Base-by-base conservation (phyloP, 2,329 filamentous ascomycete genomes). In the Pseudodiploospora longispora region DNA sequence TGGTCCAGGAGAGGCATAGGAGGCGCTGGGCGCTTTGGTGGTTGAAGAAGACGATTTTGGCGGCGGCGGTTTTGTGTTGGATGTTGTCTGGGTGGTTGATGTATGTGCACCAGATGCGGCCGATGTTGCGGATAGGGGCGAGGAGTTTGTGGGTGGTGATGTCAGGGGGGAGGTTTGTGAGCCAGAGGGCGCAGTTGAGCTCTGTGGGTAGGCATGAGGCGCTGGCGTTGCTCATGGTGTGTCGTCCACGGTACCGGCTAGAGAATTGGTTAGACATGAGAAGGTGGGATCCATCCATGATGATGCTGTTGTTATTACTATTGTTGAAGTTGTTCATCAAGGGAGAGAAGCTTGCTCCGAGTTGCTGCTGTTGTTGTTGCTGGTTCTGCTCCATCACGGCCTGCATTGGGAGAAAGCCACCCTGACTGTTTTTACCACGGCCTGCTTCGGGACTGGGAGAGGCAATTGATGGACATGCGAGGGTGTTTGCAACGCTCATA, bases 131-230 rank as follows among this genome's bases (percentile, higher is more conserved):
- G 36, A 79, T 67, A 3, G 60, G 49, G 1, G 52, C 46, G 2
- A 79, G 66, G 1, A 79, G 69, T 50, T 69, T 61, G 28, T 56
- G 50, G 35, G 69, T 63, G 2, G 61, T 67, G 36, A 72, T 56
- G 42, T 63, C 49, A 0, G 68, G 61, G 0, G 75, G 71, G 0
- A 80, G 64, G 40, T 74, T 71, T 2, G 69, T 73, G 28, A 80
- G 50, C 68, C 74, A 79, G 1, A 79, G 59, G 0, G 72, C 66
- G 30, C 73, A 75, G 55, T 76, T 78, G 30, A 66, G 42, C 8
- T 60, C 57, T 1, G 56, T 43, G 0, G 47, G 6, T 5, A 67
- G 57, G 27, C 58, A 42, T 9, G 60, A 52, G 3, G 55, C 56
- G 42, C 63, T 65, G 34, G 64, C 64, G 40, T 67, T 67, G 10